Evolutionary conservation across 305 asterid genomes (phyloP), one percentile per base, ranked within the genome.

Genomic region (Rubia peregrina): DNA sequence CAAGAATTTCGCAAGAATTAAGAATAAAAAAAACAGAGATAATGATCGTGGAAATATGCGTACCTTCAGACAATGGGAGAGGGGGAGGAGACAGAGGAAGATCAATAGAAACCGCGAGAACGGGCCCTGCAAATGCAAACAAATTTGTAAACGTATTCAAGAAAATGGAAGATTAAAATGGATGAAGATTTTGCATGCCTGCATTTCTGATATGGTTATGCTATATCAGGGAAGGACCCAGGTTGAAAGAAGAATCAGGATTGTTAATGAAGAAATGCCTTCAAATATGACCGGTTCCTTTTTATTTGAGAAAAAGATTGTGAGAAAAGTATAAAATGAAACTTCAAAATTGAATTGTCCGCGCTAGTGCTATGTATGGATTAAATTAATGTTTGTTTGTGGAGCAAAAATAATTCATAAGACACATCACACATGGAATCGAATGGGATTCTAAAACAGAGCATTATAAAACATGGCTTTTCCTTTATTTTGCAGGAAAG

Each of bases 101-200:
- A 77, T 16, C n/a, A 65, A 60, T 14, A 71, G 55, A 73, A 76
- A 42, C 69, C 67, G 65, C 12, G 61, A n/a, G 17, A 73, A 60
- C 26, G 43, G 53, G 36, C 53, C 79, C 83, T 80, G 77, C 65
- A 41, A 40, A 76, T 1, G 0, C 61, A 13, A 21, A 9, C 13
- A 40, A 65, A 21, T 2, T 5, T 11, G 13, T 40, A 11, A 17
- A 9, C 4, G 17, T 3, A 26, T 48, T 11, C 67, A 16, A 2
- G 19, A 14, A 14, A 17, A 33, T n/a, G 1, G 0, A 55, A 53
- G 13, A 42, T 10, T 14, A 3, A 70, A 22, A 22, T 21, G 44
- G 44, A 59, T n/a, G 76, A 56, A 57, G 41, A 74, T n/a, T 3
- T 64, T 76, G 76, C 80, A 61, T 71, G 80, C 80, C 80, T 76